A percentile compares a stretch with the other conserved stretches of the same genome.
phyloP scores from a whole-genome alignment of 345 rosid genomes.

The Syzygium oleosum region DNA sequence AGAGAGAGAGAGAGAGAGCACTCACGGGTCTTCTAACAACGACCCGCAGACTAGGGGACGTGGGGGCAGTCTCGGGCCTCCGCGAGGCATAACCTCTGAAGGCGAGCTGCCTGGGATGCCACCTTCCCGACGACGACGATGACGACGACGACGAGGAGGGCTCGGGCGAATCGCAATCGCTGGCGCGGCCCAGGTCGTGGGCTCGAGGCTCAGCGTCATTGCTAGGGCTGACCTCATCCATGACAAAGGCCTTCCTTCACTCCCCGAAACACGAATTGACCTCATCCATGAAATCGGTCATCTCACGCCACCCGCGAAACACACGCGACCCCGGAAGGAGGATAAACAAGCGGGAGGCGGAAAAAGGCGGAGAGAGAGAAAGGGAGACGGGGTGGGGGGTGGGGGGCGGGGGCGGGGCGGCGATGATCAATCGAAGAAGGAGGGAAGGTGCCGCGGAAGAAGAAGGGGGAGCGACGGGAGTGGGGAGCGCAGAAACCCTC shows the following conservation, averaged over 20 bases:
- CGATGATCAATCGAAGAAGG: background rate
- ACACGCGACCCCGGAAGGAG: no score
- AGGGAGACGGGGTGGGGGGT: background rate
- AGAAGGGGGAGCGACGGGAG: background rate
- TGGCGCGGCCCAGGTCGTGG: constrained; percentile 8
- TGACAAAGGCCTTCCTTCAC: constrained; percentile 28
- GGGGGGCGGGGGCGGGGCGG: background rate
- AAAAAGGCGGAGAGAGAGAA: background rate
- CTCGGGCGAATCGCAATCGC: background rate
- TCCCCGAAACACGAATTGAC: constrained; percentile 16
- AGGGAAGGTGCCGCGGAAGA: background rate
- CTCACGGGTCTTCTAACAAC: constrained; percentile 68
- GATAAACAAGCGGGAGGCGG: background rate
- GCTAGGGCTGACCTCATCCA: constrained; percentile 58
- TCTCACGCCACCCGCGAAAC: background rate
- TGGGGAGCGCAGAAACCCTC: constrained; percentile 13
- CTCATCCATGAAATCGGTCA: constrained; percentile 26
- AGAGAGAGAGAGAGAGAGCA: background rate
- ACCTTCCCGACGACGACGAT: constrained; percentile 17
- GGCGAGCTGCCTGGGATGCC: constrained; percentile 71
- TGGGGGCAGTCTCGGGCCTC: constrained; percentile 16
- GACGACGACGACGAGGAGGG: constrained; percentile 8
- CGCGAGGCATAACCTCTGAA: constrained; percentile 34
- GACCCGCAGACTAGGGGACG: constrained; percentile 28
- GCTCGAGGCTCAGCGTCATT: constrained; percentile 26